Base-by-base conservation (phyloP, 2,329 filamentous ascomycete genomes). In the Beauveria scarabaeidicola region DNA sequence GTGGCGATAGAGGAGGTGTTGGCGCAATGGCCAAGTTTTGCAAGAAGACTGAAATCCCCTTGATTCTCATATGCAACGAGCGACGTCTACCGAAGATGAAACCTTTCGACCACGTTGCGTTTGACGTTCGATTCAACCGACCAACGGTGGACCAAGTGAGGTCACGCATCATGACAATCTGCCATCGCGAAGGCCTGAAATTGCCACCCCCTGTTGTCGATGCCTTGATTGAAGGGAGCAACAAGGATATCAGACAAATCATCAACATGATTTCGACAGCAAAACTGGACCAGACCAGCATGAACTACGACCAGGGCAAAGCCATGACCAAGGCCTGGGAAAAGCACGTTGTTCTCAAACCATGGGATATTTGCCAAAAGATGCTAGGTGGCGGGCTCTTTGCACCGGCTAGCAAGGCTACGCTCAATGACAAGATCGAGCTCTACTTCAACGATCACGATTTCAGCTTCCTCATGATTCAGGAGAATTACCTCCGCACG, bases 401-500 rank as follows among this genome's bases (percentile, higher is more conserved):
- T 73, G 82, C 89, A 25, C 82, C 86, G 5, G 85, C 86, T 53
- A 95, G 91, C 74, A 95, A 90, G 65, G 79, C 90, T 3, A 96
- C 91, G 0, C 77, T 99, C 40, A 97, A 97, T 70, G 93, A 99
- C 73, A 99, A 99, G 79, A 94, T 95, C 63, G 93, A 99, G 74
- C 84, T 99, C 1, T 99, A 99, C 73, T 99, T 99, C 79, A 97
- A 99, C 72, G 94, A 99, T 68, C 94, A 99, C 69, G 94, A 99
- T 68, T 96, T 97, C 75, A 97, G 91, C 68, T 94, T 87, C 69
- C 79, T 99, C 57, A 97, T 99, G 94, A 86, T 99, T 51, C 94
- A 99, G 71, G 95, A 99, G 73, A 99, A 99, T 70, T 99, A 99
- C 67, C 80, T 99, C 13, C 88, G 85, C 63, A 91, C 91, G 2